These are phyloP conservation scores for Pinus tabuliformis DNA, from an alignment of 75 land plant species.

Conservation along the genomic window DNA sequence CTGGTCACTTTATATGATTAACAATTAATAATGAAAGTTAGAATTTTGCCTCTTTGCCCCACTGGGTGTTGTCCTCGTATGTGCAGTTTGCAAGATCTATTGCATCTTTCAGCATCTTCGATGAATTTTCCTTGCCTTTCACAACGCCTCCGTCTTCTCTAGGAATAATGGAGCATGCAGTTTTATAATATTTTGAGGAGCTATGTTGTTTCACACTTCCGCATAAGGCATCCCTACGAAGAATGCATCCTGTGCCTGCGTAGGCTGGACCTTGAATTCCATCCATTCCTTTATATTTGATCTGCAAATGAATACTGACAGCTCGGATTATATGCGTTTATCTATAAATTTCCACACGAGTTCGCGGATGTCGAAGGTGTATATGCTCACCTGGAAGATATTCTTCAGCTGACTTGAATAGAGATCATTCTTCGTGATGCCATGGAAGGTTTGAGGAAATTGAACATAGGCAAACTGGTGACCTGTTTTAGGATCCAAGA, in stretches of 20 bases:
- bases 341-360: not conserved
- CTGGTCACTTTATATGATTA: no score
- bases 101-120: slow-evolving; percentile 10
- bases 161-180: no score
- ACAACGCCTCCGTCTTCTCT: no score
- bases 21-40: not conserved
- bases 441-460: slow-evolving; percentile 35
- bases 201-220: not conserved
- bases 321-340: not conserved
- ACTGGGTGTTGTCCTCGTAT: slow-evolving; percentile 21
- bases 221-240: slow-evolving; percentile 14
- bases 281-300: not conserved
- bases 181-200: no score
- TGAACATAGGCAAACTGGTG: slow-evolving; percentile 29
- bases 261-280: not conserved
- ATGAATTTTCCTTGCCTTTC: not conserved
- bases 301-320: not conserved
- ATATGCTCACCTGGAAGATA: slow-evolving; percentile 22
- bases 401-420: slow-evolving; percentile 16
- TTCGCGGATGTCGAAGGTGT: not conserved
- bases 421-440: slow-evolving; percentile 8
- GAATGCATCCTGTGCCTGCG: slow-evolving; percentile 35
- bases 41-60: slow-evolving; percentile 25
- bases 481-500: slow-evolving; percentile 32
- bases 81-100: slow-evolving; percentile 12